A percentile compares a stretch with the other conserved stretches of the same genome.
Conservation (phyloP, 2,329 filamentous ascomycete species). For the Catunica adiposa region DNA sequence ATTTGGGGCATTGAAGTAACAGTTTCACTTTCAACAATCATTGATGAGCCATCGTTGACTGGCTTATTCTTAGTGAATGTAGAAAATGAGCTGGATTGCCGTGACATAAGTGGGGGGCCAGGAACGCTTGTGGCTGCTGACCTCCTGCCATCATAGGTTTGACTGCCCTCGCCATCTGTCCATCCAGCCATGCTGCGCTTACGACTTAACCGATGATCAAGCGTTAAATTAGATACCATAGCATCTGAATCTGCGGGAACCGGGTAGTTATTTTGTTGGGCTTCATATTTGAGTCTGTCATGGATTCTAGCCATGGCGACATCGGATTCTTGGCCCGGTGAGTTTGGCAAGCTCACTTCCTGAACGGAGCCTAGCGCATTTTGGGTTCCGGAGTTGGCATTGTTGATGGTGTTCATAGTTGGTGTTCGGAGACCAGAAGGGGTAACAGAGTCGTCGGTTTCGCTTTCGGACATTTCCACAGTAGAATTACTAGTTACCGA, state of each 20-base stretch:
- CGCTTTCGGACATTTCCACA: constrained; percentile 29
- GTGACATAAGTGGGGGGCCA: constrained; percentile 37
- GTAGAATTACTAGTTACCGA: constrained; percentile 11
- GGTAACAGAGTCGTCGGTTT: constrained; percentile 34
- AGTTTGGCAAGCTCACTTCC: constrained; percentile 65
- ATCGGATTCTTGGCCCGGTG: constrained; percentile 36
- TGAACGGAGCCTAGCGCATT: constrained; percentile 65
- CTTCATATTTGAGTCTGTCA: constrained; percentile 26
- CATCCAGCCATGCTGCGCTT: constrained; percentile 1
- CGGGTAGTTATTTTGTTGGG: neutral
- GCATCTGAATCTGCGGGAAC: constrained; percentile 7
- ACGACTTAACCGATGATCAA: constrained; percentile 5
- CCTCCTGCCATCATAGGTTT: constrained; percentile 26
- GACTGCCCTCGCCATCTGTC: constrained; percentile 48
- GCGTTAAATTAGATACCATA: neutral
- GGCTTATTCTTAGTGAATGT: constrained; percentile 53
- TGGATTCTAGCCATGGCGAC: constrained; percentile 34
- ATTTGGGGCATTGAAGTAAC: constrained; percentile 82
- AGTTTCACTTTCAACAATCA: constrained; percentile 96
- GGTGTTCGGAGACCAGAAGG: constrained; percentile 41
- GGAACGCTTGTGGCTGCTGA: constrained; percentile 23
- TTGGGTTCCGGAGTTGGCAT: constrained; percentile 17
- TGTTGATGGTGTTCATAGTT: constrained; percentile 39
- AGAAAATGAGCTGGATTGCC: constrained; percentile 47
- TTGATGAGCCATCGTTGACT: constrained; percentile 63